Percentiles rank a stretch among this genome's conserved stretches.
Conservation (phyloP, 2,329 filamentous ascomycete genomes). For the Talaromyces sp. region DNA sequence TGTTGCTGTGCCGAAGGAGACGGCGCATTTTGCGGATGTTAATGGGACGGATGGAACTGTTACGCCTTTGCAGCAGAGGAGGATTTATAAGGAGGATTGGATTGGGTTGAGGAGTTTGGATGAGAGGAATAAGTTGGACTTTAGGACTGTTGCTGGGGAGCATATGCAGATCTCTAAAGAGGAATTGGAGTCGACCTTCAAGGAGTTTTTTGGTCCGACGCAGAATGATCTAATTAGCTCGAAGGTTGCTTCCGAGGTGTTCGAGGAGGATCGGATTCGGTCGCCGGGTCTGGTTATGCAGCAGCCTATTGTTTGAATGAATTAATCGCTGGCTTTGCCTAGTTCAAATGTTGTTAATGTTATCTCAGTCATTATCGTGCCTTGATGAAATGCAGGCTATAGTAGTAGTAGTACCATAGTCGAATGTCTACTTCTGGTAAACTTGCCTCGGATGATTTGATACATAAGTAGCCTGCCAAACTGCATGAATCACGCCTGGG, state of each 20-base stretch:
- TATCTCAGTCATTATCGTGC: too few species aligned
- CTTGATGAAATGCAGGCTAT: too few species aligned
- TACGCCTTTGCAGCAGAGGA: constrained; percentile 68
- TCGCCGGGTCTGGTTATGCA: constrained; percentile 21
- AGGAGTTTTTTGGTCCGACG: constrained; percentile 48
- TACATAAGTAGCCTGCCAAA: too few species aligned
- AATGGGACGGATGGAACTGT: constrained; percentile 66
- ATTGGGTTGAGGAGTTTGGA: constrained; percentile 80
- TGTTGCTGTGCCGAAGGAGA: constrained; percentile 87
- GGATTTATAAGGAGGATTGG: constrained; percentile 90
- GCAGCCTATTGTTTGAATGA: too few species aligned
- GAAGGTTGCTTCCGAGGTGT: neutral
- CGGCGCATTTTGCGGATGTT: constrained; percentile 86
- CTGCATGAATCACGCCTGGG: too few species aligned
- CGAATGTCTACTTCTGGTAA: too few species aligned
- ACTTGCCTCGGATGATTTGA: too few species aligned
- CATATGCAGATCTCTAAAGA: constrained; percentile 81
- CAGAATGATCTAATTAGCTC: constrained; percentile 8
- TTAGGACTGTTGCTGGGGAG: constrained; percentile 70
- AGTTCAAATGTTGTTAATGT: too few species aligned
- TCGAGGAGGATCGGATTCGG: neutral
- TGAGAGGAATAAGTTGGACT: constrained; percentile 74
- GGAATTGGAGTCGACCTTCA: constrained; percentile 67
- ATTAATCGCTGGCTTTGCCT: too few species aligned
- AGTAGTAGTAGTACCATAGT: too few species aligned